phyloP scores from a whole-genome alignment of 495 filamentous ascomycete genomes.

The Xylaria curta region DNA sequence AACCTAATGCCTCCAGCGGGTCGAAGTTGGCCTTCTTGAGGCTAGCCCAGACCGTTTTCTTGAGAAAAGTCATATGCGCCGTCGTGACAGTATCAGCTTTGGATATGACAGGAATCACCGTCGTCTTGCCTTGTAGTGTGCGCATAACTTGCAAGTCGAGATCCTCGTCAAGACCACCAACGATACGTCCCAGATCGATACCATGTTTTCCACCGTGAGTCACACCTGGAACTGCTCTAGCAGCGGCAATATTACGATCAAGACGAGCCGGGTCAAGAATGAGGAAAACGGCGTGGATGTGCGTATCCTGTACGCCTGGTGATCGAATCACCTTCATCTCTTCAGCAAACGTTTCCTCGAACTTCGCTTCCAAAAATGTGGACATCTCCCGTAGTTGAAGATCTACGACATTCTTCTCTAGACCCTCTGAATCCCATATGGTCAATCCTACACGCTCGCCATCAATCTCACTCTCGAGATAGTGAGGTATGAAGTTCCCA shows the following conservation, averaged over 20 bases:
- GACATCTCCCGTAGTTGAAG: conserved; percentile 90
- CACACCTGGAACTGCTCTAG: conserved; percentile 58
- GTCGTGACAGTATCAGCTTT: conserved; percentile 97
- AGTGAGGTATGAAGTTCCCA: conserved; percentile 79
- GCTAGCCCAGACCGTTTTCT: conserved; percentile 87
- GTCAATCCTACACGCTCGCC: conserved; percentile 91
- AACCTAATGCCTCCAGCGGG: conserved; percentile 81
- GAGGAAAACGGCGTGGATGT: conserved; percentile 95
- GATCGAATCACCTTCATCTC: conserved; percentile 97
- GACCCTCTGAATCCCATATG: conserved; percentile 91
- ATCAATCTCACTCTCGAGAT: conserved; percentile 94
- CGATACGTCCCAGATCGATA: conserved; percentile 49
- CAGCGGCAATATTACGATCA: conserved; percentile 78
- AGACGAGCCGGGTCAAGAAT: conserved; percentile 89
- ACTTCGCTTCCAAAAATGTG: conserved; percentile 94
- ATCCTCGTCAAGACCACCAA: conserved; percentile 84
- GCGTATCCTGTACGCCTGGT: conserved; percentile 91
- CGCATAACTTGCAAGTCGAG: conserved; percentile 90
- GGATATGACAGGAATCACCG: conserved; percentile 92
- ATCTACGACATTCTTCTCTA: conserved; percentile 93
- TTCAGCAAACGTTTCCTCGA: conserved; percentile 96
- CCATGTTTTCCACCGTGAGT: conserved; percentile 60
- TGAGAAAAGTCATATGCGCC: conserved; percentile 91
- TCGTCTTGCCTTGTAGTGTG: conserved; percentile 90
- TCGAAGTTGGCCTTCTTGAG: conserved; percentile 87